Evolutionary conservation across 805 yeast species (phyloP).

Genomic region (Zygotorulaspora danielsina): DNA sequence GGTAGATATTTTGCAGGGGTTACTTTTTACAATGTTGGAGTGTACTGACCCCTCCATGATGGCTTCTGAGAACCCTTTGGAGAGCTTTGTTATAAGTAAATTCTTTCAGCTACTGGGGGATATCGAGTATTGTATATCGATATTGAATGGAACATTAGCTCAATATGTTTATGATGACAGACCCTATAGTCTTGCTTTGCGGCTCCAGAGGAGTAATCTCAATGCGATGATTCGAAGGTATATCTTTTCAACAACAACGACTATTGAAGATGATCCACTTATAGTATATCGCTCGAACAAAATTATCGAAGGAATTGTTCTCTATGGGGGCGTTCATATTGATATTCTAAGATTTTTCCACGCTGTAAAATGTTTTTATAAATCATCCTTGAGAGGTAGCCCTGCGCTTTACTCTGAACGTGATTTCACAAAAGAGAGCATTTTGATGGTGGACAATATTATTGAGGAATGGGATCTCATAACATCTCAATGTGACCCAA

Average conservation of each 20-base stretch:
- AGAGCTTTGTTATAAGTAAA: conserved; percentile 10
- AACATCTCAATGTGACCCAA: neutral
- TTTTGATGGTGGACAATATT: conserved; percentile 10
- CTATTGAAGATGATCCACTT: conserved; percentile 39
- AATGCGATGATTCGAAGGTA: conserved; percentile 40
- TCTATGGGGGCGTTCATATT: conserved; percentile 44
- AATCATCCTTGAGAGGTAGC: conserved; percentile 1
- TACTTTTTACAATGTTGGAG: conserved; percentile 15
- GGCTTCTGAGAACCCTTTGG: conserved; percentile 6
- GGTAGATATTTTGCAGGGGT: conserved; percentile 14
- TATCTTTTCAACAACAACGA: conserved; percentile 35
- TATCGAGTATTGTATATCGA: conserved; percentile 16
- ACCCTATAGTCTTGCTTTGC: conserved; percentile 10
- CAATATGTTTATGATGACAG: conserved; percentile 14
- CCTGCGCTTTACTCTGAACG: conserved; percentile 1
- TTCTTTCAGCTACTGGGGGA: conserved; percentile 21
- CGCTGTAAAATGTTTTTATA: conserved; percentile 34
- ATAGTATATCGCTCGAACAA: conserved; percentile 36
- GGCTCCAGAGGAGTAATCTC: conserved; percentile 18
- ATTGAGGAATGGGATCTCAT: conserved; percentile 12
- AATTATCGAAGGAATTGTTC: conserved; percentile 41
- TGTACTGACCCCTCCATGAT: conserved; percentile 14
- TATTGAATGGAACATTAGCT: conserved; percentile 16
- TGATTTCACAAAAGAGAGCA: conserved; percentile 10
- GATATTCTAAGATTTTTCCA: conserved; percentile 43